Evolutionary conservation across 2,329 filamentous ascomycete genomes (phyloP).

Genomic region (Ascocoryne sarcoides): DNA sequence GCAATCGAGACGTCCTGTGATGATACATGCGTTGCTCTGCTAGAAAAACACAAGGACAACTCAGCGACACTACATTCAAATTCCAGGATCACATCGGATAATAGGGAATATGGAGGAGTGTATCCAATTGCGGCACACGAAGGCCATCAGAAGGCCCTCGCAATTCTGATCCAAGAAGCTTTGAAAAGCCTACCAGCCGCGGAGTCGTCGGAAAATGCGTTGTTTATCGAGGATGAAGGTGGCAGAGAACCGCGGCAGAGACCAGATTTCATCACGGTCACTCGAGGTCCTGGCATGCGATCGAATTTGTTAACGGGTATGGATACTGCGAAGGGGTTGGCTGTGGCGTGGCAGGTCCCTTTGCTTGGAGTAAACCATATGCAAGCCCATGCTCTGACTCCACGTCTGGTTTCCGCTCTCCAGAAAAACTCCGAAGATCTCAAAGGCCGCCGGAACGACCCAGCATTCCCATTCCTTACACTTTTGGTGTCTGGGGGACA

Average conservation of each 20-base stretch:
- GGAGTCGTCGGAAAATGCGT: slow-evolving; percentile 4
- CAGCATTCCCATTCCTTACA: slow-evolving; percentile 75
- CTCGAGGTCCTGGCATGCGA: slow-evolving; percentile 82
- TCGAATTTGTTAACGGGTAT: slow-evolving; percentile 70
- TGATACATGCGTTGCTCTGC: slow-evolving; percentile 81
- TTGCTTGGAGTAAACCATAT: slow-evolving; percentile 89
- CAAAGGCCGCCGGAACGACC: slow-evolving; percentile 24
- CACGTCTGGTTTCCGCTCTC: slow-evolving; percentile 63
- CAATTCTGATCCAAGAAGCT: slow-evolving; percentile 57
- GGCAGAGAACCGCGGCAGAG: slow-evolving; percentile 29
- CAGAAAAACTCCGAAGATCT: slow-evolving; percentile 9
- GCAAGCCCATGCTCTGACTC: slow-evolving; percentile 91
- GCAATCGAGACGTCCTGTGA: slow-evolving; percentile 85
- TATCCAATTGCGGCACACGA: slow-evolving; percentile 67
- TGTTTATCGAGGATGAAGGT: slow-evolving; percentile 10
- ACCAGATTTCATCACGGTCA: slow-evolving; percentile 82
- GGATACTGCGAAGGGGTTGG: slow-evolving; percentile 78
- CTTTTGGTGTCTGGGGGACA: slow-evolving; percentile 89
- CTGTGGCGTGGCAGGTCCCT: slow-evolving; percentile 74
- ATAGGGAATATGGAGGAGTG: slow-evolving; percentile 65
- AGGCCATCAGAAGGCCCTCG: slow-evolving; percentile 66
- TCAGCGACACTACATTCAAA: slow-evolving; percentile 63
- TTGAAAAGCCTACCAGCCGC: slow-evolving; percentile 40
- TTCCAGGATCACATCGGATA: slow-evolving; percentile 73
- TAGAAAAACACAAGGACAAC: slow-evolving; percentile 44